A percentile compares a stretch with the other conserved stretches of the same genome.
Evolutionary conservation across 1,284 basidiomycete species (phyloP).

Genomic region (Termitomyces sp.): DNA sequence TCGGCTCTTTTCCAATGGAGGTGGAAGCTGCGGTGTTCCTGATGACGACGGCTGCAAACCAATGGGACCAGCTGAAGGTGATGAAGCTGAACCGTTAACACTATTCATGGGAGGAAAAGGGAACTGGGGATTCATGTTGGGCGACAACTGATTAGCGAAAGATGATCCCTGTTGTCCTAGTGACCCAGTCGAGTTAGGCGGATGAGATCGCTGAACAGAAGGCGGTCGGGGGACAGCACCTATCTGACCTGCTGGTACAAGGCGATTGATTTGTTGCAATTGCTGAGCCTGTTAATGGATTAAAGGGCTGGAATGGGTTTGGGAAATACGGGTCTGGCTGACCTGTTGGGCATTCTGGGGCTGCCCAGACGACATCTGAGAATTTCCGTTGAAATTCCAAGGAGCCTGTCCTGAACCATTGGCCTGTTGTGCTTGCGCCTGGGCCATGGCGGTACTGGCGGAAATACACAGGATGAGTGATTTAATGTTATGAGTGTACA

Average conservation of each 20-base stretch:
- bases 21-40: slow-evolving; percentile 17
- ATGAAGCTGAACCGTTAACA: not conserved
- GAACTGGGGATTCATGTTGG: slow-evolving; percentile 20
- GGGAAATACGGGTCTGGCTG: slow-evolving; percentile 16
- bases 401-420: slow-evolving; percentile 15
- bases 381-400: slow-evolving; percentile 15
- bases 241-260: slow-evolving; percentile 22
- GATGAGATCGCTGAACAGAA: slow-evolving; percentile 31
- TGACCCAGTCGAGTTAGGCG: slow-evolving; percentile 18
- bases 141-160: slow-evolving; percentile 23
- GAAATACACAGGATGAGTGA: not conserved
- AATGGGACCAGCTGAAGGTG: slow-evolving; percentile 9
- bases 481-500: not conserved
- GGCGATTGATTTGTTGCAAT: slow-evolving; percentile 22
- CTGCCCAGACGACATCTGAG: slow-evolving; percentile 11
- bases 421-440: slow-evolving; percentile 10
- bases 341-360: slow-evolving; percentile 13
- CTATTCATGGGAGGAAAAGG: slow-evolving; percentile 13
- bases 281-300: slow-evolving; percentile 26
- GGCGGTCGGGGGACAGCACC: slow-evolving; percentile 28
- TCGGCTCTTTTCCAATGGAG: slow-evolving; percentile 41
- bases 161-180: slow-evolving; percentile 15
- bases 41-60: slow-evolving; percentile 11
- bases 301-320: slow-evolving; percentile 27
- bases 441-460: slow-evolving; percentile 3